Evolutionary conservation across 2,329 filamentous ascomycete species (phyloP), one percentile per base, ranked within the genome.

Genomic region (Talaromyces sp.): DNA sequence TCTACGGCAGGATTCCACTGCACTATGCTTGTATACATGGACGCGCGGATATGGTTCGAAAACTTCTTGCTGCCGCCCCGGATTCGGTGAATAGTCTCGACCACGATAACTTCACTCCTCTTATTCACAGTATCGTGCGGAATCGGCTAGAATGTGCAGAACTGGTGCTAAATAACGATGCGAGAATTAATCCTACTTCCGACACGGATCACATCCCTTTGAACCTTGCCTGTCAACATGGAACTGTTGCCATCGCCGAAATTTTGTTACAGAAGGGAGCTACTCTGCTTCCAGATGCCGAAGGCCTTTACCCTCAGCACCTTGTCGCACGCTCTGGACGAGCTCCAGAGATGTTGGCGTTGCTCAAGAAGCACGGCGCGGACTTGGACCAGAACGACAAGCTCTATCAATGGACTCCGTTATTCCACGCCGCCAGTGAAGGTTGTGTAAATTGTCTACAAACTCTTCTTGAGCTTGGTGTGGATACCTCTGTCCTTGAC

Each of bases 21-120:
- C 95, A 99, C 74, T 99, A 99, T 79, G 93, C 95, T 14, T 96
- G 92, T 76, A 93, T 98, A 86, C 92, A 97, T 79, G 95, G 95
- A 5, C 87, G 91, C 54, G 84, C 96, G 22, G 90, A 91, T 63
- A 93, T 96, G 87, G 86, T 96, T 33, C 86, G 91, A 69, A 85
- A 87, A 50, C 83, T 97, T 22, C 81, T 97, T 60, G 80, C 85
- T 68, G 87, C 86, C 24, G 88, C 90, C 56, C 86, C 87, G 4
- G 83, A 87, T 22, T 97, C 92, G 0, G 90, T 98, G 67, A 89
- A 98, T 74, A 83, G 90, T 47, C 93, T 93, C 74, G 95, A 99
- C 73, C 91, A 98, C 74, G 94, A 99, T 80, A 97, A 97, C 78
- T 99, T 97, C 76, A 98, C 94, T 0, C 93, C 95, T 0, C 81